Evolutionary conservation across 2,329 filamentous ascomycete genomes (phyloP).

Genomic region (Didymella segeticola): DNA sequence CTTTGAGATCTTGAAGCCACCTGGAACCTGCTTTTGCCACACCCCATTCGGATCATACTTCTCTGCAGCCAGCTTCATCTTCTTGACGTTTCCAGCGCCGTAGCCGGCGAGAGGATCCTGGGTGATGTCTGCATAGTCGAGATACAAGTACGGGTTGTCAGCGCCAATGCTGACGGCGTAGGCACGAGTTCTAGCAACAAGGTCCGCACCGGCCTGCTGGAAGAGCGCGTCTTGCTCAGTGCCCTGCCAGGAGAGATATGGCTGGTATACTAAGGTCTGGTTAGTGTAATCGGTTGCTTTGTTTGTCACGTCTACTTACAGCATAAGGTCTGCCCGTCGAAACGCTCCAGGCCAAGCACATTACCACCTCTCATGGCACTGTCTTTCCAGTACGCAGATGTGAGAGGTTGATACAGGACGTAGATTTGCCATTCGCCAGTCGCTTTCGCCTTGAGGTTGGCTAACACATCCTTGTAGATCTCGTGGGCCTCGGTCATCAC

Average conservation of each 20-base stretch:
- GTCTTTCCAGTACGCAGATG: conserved; percentile 46
- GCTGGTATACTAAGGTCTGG: conserved; percentile 22
- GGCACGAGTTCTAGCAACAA: conserved; percentile 21
- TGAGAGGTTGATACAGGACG: conserved; percentile 49
- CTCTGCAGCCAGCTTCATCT: conserved; percentile 26
- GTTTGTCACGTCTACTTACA: conserved; percentile 13
- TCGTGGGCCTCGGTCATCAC: conserved; percentile 49
- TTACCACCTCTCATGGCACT: conserved; percentile 50
- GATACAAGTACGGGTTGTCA: conserved; percentile 37
- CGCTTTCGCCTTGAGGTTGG: conserved; percentile 36
- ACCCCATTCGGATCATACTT: conserved; percentile 34
- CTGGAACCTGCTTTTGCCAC: conserved; percentile 34
- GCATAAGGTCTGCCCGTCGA: conserved; percentile 19
- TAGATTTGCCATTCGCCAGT: conserved; percentile 44
- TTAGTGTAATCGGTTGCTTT: not conserved
- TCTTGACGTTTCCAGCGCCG: conserved; percentile 24
- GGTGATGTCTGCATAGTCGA: conserved; percentile 41
- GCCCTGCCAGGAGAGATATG: conserved; percentile 32
- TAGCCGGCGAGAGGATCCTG: conserved; percentile 34
- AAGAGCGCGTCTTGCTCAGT: conserved; percentile 29
- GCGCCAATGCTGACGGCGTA: conserved; percentile 30
- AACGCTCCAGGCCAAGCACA: conserved; percentile 48
- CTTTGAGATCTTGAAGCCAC: conserved; percentile 39
- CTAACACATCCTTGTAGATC: conserved; percentile 51
- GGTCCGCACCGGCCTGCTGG: conserved; percentile 23